phyloP scores from a whole-genome alignment of 805 yeast genomes.

The fission yeast (Schizosaccharomyces pombe) region DNA sequence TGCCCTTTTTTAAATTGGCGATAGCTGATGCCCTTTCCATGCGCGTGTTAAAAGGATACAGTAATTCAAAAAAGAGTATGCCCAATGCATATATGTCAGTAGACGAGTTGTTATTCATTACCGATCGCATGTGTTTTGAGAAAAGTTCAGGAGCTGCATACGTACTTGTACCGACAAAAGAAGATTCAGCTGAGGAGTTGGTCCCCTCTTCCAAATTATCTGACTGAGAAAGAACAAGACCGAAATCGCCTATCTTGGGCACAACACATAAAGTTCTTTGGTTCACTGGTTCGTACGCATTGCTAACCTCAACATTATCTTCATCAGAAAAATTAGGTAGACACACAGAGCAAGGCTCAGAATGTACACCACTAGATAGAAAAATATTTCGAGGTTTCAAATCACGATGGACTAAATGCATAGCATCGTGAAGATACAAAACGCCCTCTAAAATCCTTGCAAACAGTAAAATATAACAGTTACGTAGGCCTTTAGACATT shows the following conservation, averaged over 20 bases:
- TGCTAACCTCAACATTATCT: no score
- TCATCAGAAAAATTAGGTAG: neutral
- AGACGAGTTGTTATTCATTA: neutral
- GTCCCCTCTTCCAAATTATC: neutral
- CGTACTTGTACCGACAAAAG: neutral
- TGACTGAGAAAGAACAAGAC: neutral
- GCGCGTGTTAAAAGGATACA: slow-evolving; percentile 3
- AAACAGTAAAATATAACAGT: neutral
- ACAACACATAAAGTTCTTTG: neutral
- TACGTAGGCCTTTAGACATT: neutral
- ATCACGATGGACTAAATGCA: slow-evolving; percentile 3
- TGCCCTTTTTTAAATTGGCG: neutral
- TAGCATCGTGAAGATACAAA: slow-evolving; percentile 1
- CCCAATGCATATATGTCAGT: slow-evolving; percentile 4
- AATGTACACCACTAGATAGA: neutral
- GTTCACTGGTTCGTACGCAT: neutral
- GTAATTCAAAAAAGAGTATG: slow-evolving; percentile 1
- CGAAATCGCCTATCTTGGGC: slow-evolving; percentile 5
- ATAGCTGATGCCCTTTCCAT: slow-evolving; percentile 4
- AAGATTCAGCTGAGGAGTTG: neutral
- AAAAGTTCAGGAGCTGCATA: slow-evolving; percentile 3
- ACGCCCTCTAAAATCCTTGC: slow-evolving; percentile 2
- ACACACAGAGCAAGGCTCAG: neutral
- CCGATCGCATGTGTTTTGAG: neutral
- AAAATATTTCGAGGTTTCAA: slow-evolving; percentile 4